phyloP scores from a whole-genome alignment of 1,284 basidiomycete species.

The Moesziomyces antarcticus region DNA sequence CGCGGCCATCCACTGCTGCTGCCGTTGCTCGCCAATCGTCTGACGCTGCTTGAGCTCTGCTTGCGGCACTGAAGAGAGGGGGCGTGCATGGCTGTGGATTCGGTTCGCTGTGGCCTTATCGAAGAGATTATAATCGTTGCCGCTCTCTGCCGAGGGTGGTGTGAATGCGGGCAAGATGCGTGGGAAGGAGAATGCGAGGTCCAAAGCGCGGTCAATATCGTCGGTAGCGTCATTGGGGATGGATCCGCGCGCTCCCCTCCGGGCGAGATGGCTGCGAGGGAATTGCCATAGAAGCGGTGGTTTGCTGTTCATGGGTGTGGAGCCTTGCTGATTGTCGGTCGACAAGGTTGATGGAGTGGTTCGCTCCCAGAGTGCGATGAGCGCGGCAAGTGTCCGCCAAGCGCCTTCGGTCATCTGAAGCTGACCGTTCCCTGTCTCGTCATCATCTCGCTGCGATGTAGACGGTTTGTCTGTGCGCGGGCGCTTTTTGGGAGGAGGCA shows the following conservation, averaged over 20 bases:
- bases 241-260: background rate
- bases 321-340: background rate
- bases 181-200: slow-evolving; percentile 40
- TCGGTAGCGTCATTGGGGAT: slow-evolving; percentile 6
- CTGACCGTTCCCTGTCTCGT: background rate
- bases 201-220: slow-evolving; percentile 29
- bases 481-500: slow-evolving; percentile 9
- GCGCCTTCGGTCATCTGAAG: slow-evolving; percentile 38
- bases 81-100: slow-evolving; percentile 15
- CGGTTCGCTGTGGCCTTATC: slow-evolving; percentile 5
- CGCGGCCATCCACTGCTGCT: slow-evolving; percentile 8
- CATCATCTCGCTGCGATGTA: background rate
- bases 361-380: slow-evolving; percentile 30
- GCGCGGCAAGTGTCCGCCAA: slow-evolving; percentile 37
- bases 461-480: background rate
- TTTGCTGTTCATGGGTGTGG: background rate
- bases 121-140: slow-evolving; percentile 9
- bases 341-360: background rate
- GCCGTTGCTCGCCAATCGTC: slow-evolving; percentile 10
- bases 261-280: slow-evolving; percentile 10
- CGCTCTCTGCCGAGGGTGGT: slow-evolving; percentile 1
- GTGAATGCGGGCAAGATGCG: slow-evolving; percentile 22
- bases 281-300: slow-evolving; percentile 40
- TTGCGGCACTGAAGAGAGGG: slow-evolving; percentile 18
- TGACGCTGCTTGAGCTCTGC: slow-evolving; percentile 37